These are phyloP conservation scores for Sphagnurus paluster DNA, from an alignment of 1,284 basidiomycete species.

Conservation along the genomic window DNA sequence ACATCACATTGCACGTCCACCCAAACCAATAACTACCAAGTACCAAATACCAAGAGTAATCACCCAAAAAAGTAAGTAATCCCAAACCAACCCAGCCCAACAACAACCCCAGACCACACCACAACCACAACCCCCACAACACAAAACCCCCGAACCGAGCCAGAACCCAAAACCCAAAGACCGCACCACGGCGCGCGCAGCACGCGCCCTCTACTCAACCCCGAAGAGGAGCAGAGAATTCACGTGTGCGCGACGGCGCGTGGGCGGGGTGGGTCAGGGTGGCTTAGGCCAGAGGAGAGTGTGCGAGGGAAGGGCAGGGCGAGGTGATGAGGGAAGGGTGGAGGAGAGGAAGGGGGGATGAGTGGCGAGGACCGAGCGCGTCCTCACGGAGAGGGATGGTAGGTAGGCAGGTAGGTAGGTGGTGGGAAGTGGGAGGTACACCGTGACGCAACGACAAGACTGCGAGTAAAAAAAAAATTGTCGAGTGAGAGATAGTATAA, in stretches of 20 bases:
- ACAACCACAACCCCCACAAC: background rate
- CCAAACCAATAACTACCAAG: no score
- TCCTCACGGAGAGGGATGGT: background rate
- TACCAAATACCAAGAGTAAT: no score
- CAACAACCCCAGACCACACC: background rate
- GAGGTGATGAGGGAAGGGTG: no score
- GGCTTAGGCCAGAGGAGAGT: no score
- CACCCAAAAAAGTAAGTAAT: no score
- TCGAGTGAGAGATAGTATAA: background rate
- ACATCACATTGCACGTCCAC: no score
- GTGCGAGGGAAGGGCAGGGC: no score
- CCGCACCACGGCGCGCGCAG: background rate
- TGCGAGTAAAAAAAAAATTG: background rate
- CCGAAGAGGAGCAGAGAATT: conserved; percentile 26
- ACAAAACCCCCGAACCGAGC: no score
- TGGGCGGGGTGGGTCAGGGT: no score
- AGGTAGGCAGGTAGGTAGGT: background rate
- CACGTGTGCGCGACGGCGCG: conserved; percentile 11
- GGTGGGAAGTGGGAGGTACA: no score
- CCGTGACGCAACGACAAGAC: no score
- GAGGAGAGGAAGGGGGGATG: background rate
- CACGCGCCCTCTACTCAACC: conserved; percentile 25
- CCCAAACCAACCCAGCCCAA: background rate
- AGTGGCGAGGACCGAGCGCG: background rate
- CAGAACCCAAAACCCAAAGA: no score